Percentiles rank a stretch among this genome's conserved stretches.
Evolutionary conservation across 129 eudicot species (phyloP).

Genomic region (Helichrysum umbraculigerum): DNA sequence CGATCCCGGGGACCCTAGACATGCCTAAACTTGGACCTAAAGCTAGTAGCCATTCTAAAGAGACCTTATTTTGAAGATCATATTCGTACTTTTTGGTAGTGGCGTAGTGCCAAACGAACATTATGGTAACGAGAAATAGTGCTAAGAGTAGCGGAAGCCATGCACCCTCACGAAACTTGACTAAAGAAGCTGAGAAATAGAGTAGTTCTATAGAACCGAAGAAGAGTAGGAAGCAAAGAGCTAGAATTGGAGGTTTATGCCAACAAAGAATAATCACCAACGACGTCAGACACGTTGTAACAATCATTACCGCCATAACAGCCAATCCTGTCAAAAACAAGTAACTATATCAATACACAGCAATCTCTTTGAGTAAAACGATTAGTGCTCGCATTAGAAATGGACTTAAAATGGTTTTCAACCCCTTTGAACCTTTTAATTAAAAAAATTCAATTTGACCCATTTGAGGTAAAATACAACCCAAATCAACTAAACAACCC

Average conservation of each 20-base stretch:
- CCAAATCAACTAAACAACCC: background rate
- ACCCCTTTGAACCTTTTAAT: background rate
- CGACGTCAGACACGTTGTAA: slow-evolving; percentile 79
- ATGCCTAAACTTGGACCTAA: slow-evolving; percentile 65
- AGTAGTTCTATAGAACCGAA: slow-evolving; percentile 71
- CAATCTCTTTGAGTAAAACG: background rate
- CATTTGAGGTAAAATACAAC: background rate
- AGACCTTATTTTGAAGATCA: slow-evolving; percentile 76
- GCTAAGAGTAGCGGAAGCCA: slow-evolving; percentile 64
- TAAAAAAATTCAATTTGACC: background rate
- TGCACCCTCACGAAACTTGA: slow-evolving; percentile 69
- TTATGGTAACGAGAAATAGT: slow-evolving; percentile 50
- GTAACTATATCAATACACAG: background rate
- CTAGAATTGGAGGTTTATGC: slow-evolving; percentile 57
- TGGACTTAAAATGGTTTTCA: background rate
- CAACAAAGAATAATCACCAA: slow-evolving; percentile 69
- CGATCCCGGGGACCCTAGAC: slow-evolving; percentile 79
- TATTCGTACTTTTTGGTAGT: slow-evolving; percentile 70
- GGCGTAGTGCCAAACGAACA: slow-evolving; percentile 87
- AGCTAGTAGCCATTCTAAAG: slow-evolving; percentile 77
- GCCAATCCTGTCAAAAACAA: slow-evolving; percentile 60
- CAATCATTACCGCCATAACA: slow-evolving; percentile 67
- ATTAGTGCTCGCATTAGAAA: background rate
- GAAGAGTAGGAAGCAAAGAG: slow-evolving; percentile 64
- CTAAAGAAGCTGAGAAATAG: slow-evolving; percentile 61